Evolutionary conservation across 2,329 filamentous ascomycete genomes (phyloP).

Genomic region (Xylariaceae sp.): DNA sequence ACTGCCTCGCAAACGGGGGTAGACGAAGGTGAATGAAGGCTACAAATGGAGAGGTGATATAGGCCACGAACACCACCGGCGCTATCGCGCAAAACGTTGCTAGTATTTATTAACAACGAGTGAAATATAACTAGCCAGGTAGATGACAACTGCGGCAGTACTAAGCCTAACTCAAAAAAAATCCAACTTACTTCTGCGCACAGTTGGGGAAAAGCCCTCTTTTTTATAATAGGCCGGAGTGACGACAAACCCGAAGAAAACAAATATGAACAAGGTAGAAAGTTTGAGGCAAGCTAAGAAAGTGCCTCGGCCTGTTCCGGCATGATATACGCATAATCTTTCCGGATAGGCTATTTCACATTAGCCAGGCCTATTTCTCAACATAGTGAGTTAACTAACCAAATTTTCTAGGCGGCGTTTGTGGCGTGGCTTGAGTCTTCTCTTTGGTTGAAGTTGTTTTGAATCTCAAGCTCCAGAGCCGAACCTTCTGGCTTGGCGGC

Average conservation of each 20-base stretch:
- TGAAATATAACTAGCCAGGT: background rate
- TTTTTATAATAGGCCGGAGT: slow-evolving; percentile 60
- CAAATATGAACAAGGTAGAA: slow-evolving; percentile 69
- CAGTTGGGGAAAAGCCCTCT: slow-evolving; percentile 32
- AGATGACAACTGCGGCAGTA: background rate
- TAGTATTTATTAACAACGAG: slow-evolving; percentile 33
- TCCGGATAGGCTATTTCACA: slow-evolving; percentile 52
- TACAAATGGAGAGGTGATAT: slow-evolving; percentile 70
- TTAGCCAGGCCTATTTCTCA: slow-evolving; percentile 1
- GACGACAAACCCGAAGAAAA: slow-evolving; percentile 65
- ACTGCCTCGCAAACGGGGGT: slow-evolving; percentile 65
- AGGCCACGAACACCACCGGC: slow-evolving; percentile 66
- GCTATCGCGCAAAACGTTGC: slow-evolving; percentile 63
- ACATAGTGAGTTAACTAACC: slow-evolving; percentile 12
- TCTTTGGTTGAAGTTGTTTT: slow-evolving; percentile 25
- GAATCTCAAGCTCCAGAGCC: slow-evolving; percentile 15
- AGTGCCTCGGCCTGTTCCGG: slow-evolving; percentile 66
- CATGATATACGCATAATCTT: slow-evolving; percentile 73
- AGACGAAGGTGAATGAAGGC: slow-evolving; percentile 71
- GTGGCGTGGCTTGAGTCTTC: slow-evolving; percentile 2
- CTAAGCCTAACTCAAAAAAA: background rate
- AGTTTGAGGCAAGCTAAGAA: slow-evolving; percentile 73
- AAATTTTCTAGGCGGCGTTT: slow-evolving; percentile 9
- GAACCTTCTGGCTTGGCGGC: slow-evolving; percentile 7
- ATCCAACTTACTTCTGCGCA: slow-evolving; percentile 29